These are phyloP conservation scores for Acer negundo DNA, from an alignment of 345 rosid genomes.

Conservation along the genomic window DNA sequence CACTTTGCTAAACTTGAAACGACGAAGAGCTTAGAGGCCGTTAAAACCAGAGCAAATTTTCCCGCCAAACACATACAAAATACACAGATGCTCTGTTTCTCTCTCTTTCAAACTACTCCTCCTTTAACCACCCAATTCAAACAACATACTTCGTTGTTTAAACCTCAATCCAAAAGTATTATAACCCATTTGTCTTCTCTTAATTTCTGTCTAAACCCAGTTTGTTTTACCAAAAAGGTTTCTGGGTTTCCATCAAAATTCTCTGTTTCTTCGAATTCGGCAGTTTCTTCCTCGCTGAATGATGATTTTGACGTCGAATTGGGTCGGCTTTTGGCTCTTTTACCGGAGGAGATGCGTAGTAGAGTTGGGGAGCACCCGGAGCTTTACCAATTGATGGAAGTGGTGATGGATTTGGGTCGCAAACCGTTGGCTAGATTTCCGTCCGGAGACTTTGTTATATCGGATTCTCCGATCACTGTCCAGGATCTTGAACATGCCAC, in stretches of 20 bases:
- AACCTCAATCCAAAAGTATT: background rate
- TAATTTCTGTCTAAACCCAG: slow-evolving; percentile 20
- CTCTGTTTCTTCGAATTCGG: slow-evolving; percentile 15
- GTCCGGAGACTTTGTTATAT: slow-evolving; percentile 77
- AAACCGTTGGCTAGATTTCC: slow-evolving; percentile 86
- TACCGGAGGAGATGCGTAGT: slow-evolving; percentile 68
- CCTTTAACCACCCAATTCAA: slow-evolving; percentile 19
- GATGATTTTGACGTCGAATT: slow-evolving; percentile 59
- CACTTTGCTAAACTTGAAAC: background rate
- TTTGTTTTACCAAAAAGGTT: background rate
- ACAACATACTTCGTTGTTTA: background rate
- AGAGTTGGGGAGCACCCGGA: slow-evolving; percentile 63
- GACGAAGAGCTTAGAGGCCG: no score
- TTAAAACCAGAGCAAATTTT: background rate
- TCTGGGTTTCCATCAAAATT: slow-evolving; percentile 22
- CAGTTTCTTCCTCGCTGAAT: slow-evolving; percentile 31
- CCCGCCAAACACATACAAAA: slow-evolving; percentile 23
- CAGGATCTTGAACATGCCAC: slow-evolving; percentile 67
- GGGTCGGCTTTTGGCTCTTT: slow-evolving; percentile 63
- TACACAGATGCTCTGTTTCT: slow-evolving; percentile 33
- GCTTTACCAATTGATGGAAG: slow-evolving; percentile 61
- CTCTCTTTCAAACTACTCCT: slow-evolving; percentile 22
- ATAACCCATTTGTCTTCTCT: slow-evolving; percentile 12
- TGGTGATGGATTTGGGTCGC: slow-evolving; percentile 90
- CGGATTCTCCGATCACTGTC: slow-evolving; percentile 55